A percentile compares a stretch with the other conserved stretches of the same genome.
These are phyloP conservation scores for Aspergillus nomiae DNA, from an alignment of 2,329 filamentous ascomycete species.

Conservation along the genomic window DNA sequence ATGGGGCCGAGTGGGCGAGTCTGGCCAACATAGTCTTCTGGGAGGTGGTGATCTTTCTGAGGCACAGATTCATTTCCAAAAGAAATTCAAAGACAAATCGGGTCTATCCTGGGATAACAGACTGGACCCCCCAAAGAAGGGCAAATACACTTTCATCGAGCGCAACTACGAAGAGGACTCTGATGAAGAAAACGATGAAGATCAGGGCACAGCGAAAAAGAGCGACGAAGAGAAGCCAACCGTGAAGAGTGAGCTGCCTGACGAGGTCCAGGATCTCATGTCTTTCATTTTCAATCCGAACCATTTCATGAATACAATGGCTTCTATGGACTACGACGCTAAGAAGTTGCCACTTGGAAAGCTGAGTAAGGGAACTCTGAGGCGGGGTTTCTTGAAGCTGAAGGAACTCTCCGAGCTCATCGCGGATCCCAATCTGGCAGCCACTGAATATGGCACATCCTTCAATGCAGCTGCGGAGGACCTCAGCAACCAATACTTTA, in stretches of 20 bases:
- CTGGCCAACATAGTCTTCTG: slow-evolving; percentile 48
- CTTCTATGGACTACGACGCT: slow-evolving; percentile 47
- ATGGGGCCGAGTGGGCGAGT: slow-evolving; percentile 74
- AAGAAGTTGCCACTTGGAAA: slow-evolving; percentile 82
- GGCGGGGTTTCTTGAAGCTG: slow-evolving; percentile 71
- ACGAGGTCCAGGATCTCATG: slow-evolving; percentile 68
- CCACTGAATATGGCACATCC: slow-evolving; percentile 44
- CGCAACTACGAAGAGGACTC: slow-evolving; percentile 72
- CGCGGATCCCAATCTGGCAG: slow-evolving; percentile 54
- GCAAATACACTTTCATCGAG: slow-evolving; percentile 78
- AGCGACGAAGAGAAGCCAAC: slow-evolving; percentile 39
- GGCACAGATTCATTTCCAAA: slow-evolving; percentile 51
- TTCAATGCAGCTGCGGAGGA: slow-evolving; percentile 55
- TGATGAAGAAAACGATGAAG: slow-evolving; percentile 46
- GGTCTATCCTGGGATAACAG: slow-evolving; percentile 56
- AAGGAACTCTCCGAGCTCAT: slow-evolving; percentile 73
- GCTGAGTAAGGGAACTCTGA: slow-evolving; percentile 76
- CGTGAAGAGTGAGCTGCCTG: slow-evolving; percentile 59
- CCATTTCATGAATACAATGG: slow-evolving; percentile 63
- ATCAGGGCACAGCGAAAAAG: slow-evolving; percentile 29
- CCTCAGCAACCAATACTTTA: slow-evolving; percentile 78
- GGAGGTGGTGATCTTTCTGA: slow-evolving; percentile 38
- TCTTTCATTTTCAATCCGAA: slow-evolving; percentile 79
- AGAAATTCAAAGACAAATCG: slow-evolving; percentile 61
- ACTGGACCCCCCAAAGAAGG: slow-evolving; percentile 50